Conservation (phyloP, 2,329 filamentous ascomycete genomes). For the Pseudocercospora fijiensis region DNA sequence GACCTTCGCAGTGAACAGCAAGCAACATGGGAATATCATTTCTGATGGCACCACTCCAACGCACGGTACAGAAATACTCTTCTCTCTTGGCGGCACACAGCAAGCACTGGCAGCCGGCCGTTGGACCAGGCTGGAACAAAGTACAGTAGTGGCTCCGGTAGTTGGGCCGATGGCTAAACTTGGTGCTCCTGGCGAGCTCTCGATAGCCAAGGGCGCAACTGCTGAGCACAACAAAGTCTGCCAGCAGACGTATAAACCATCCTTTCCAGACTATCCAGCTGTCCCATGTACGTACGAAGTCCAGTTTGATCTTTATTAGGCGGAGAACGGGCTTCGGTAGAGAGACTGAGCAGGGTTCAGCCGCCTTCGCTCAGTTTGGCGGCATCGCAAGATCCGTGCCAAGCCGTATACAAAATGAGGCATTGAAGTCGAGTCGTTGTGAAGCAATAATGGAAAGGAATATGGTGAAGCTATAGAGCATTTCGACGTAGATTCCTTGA, state of each 20-base stretch:
- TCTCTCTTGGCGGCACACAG: conserved; percentile 8
- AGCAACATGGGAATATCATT: conserved; percentile 36
- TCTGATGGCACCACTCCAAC: conserved; percentile 30
- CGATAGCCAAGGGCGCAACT: background rate
- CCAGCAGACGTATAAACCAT: background rate
- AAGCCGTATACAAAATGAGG: background rate
- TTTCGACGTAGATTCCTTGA: background rate
- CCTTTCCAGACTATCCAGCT: conserved; percentile 3
- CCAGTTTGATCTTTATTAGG: background rate
- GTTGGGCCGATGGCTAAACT: conserved; percentile 6
- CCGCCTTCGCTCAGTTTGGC: background rate
- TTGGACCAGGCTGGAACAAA: conserved; percentile 7
- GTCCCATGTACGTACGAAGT: background rate
- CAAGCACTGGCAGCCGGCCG: conserved; percentile 10
- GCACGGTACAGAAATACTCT: conserved; percentile 13
- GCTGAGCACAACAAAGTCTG: conserved; percentile 7
- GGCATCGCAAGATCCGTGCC: background rate
- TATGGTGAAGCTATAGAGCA: background rate
- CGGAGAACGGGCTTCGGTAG: background rate
- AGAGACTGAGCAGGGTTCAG: background rate
- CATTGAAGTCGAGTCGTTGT: background rate
- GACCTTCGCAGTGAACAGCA: conserved; percentile 5
- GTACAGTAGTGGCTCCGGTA: background rate
- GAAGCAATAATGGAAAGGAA: background rate
- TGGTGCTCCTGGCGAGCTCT: conserved; percentile 1